Base-by-base conservation (phyloP, 2,329 filamentous ascomycete genomes). In the Colletotrichum siamense region DNA sequence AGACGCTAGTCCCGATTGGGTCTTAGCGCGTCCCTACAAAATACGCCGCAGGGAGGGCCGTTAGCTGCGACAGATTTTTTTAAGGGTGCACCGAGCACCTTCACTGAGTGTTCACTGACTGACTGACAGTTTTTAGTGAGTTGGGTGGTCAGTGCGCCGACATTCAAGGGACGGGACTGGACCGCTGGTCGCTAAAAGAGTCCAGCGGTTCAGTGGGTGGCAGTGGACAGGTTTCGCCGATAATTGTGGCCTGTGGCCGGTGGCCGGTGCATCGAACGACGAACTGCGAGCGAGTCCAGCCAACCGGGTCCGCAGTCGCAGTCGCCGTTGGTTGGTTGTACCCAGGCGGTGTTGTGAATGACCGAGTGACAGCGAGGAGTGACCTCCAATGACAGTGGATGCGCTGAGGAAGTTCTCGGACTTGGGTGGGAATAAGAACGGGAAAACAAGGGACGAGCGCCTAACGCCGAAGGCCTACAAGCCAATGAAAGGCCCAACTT, bases 1-100 rank as follows among this genome's bases (percentile, higher is more conserved):
- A 71, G 71, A 78, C 80, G 77, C 81, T 83, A 84, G 78, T 76
- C 83, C 83, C 70, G 67, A 81, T 83, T 82, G 77, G 82, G 78
- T 0, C 6, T 30, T 79, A 77, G 77, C 39, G 73, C 39, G 32
- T 68, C 77, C 74, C 78, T 78, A 78, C 77, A 79, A 79, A 79
- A 77, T 75, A 49, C 52, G 49, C 71, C 75, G 64, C 66, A 75
- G 75, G 66, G 75, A 76, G 70, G 44, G 64, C 73, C 73, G 73
- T 76, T 76, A 61, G 59, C 39, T 57, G 66, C n/a, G 32, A 36
- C 39, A 49, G 39, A n/a, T 49, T 52, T 52, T 34, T 52, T 52
- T 52, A 52, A 52, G 44, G 44, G 44, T 52, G 44, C 44, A 52
- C 44, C n/a, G 44, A 52, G 44, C 44, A 13, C n/a, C 44, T 52